Base-by-base conservation (phyloP, 495 filamentous ascomycete genomes). In the Hypoxylon subgilvum region DNA sequence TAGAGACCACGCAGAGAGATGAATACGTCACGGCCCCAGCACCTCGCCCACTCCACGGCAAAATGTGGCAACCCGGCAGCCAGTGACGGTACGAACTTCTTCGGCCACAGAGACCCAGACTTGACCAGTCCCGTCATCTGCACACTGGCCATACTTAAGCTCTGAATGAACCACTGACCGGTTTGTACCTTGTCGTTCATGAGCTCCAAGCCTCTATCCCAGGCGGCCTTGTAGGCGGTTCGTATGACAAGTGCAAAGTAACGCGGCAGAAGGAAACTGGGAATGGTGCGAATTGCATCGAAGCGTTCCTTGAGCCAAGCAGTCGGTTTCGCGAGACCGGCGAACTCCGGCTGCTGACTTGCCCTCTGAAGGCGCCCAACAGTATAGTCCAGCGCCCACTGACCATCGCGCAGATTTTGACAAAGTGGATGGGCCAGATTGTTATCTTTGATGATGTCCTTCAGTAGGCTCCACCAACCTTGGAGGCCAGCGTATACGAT, bases 1-100 rank as follows among this genome's bases (percentile, higher is more conserved):
- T 88, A 90, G 10, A 99, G 79, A 39, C 95, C 95, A 25, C 95
- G 86, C 10, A 96, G 81, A 17, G 95, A 93, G 56, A 99, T 97
- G 73, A 97, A 97, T 10, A 96, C 87, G 74, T 99, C 95, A 17
- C 95, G 86, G 31, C 95, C 95, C 95, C 95, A 99, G 72, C 92
- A 96, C 50, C 95, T 82, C 47, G 94, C 91, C 91, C 94, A 99
- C 54, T 92, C 87, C 3, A 86, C 85, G 7, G 95, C 84, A 71
- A 99, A 99, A 74, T 99, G 95, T 9, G 95, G 95, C 14, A 99
- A 74, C 2, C 95, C 95, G 43, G 95, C 95, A 14, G 95, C 94
- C 59, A 99, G 80, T 38, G 88, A 91, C 16, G 92, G 88, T 2
- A 96, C 91, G 25, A 80, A 78, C 66, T 91, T 91, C 42, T 82